Conservation (phyloP, 2,329 filamentous ascomycete species). For the Aspergillus oerlinghausenensis region DNA sequence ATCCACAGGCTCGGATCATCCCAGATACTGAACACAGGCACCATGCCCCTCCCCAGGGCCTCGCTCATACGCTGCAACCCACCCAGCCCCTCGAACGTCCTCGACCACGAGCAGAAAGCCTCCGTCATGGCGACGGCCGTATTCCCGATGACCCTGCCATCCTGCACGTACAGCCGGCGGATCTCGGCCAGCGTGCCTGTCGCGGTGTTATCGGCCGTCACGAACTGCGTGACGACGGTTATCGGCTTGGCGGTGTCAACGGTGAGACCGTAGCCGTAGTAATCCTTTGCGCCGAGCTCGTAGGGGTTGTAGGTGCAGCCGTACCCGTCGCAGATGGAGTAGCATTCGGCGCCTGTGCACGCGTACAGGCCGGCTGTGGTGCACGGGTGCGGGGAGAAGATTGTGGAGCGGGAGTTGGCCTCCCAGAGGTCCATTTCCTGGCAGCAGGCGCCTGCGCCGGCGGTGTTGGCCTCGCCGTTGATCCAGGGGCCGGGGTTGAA, state of each 20-base stretch:
- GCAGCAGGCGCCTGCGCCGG: constrained; percentile 56
- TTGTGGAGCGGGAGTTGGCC: constrained; percentile 58
- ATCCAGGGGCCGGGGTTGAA: constrained; percentile 43
- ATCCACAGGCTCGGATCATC: constrained; percentile 51
- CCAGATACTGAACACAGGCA: constrained; percentile 58
- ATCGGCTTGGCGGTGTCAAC: constrained; percentile 56
- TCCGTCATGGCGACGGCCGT: constrained; percentile 44
- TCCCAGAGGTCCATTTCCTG: constrained; percentile 66
- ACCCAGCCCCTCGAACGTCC: constrained; percentile 46
- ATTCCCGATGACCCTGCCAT: constrained; percentile 55
- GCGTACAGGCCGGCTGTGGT: constrained; percentile 45
- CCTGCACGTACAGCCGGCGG: constrained; percentile 59
- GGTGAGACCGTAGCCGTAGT: constrained; percentile 55
- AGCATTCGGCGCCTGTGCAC: constrained; percentile 35
- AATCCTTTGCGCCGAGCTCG: constrained; percentile 57
- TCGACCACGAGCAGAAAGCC: constrained; percentile 50
- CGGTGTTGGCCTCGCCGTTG: constrained; percentile 50
- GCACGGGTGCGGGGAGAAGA: constrained; percentile 62
- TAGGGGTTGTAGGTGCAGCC: constrained; percentile 65
- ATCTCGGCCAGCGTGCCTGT: constrained; percentile 52
- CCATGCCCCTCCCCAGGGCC: constrained; percentile 55
- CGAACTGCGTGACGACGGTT: constrained; percentile 63
- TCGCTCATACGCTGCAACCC: constrained; percentile 52
- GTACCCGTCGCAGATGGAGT: constrained; percentile 59
- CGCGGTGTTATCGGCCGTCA: constrained; percentile 44